Conservation (phyloP, 2,329 filamentous ascomycete species). For the Microdochium nivale region DNA sequence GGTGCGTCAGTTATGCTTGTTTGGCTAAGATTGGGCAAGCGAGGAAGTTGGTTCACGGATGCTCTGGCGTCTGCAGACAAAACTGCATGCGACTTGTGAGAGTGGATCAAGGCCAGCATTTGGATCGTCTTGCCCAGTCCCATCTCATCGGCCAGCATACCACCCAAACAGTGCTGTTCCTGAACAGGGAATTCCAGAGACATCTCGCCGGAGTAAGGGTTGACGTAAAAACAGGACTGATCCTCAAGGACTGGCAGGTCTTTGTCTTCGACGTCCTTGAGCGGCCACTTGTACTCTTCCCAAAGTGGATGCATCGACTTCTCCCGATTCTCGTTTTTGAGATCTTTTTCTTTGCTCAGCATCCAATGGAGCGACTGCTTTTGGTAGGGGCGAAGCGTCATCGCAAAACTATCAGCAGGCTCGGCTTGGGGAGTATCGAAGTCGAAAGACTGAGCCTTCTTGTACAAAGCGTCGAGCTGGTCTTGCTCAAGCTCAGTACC, state of each 20-base stretch:
- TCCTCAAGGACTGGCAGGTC: conserved; percentile 57
- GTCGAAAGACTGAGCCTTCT: conserved; percentile 94
- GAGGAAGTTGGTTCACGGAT: conserved; percentile 53
- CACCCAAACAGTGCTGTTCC: conserved; percentile 89
- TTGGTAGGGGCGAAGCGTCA: conserved; percentile 85
- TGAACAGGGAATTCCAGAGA: conserved; percentile 87
- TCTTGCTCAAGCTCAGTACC: conserved; percentile 90
- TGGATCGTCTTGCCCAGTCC: conserved; percentile 97
- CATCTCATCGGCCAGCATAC: conserved; percentile 95
- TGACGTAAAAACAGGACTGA: conserved; percentile 79
- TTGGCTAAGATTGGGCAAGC: conserved; percentile 25
- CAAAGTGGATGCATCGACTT: conserved; percentile 92
- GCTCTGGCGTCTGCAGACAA: conserved; percentile 24
- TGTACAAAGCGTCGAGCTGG: conserved; percentile 87
- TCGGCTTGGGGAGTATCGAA: conserved; percentile 84
- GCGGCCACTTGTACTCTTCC: conserved; percentile 91
- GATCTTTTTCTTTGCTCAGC: conserved; percentile 82
- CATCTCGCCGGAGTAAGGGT: conserved; percentile 91
- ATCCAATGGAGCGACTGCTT: conserved; percentile 96
- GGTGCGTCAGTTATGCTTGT: conserved; percentile 57
- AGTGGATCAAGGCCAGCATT: conserved; percentile 89
- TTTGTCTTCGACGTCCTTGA: conserved; percentile 78
- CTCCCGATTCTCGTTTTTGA: conserved; percentile 57
- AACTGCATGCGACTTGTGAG: conserved; percentile 57
- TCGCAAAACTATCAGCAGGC: conserved; percentile 70